A percentile compares a stretch with the other conserved stretches of the same genome.
Conservation (phyloP, 345 rosid species). For the Salix koriyanagi region DNA sequence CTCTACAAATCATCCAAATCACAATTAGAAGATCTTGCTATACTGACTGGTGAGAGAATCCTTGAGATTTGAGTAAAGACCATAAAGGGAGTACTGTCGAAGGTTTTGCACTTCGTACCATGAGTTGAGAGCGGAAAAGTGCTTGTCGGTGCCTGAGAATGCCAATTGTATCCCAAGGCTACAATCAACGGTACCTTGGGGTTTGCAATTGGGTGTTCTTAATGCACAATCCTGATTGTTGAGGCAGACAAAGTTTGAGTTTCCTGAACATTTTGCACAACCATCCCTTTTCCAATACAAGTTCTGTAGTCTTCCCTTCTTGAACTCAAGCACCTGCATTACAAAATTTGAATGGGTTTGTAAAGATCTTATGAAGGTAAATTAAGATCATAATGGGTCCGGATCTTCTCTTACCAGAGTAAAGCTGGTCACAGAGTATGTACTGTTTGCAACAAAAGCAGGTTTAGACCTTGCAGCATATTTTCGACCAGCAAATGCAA, state of each 20-base stretch:
- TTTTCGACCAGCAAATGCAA: slow-evolving; percentile 86
- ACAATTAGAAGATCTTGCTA: slow-evolving; percentile 48
- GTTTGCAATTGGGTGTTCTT: slow-evolving; percentile 58
- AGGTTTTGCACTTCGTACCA: slow-evolving; percentile 96
- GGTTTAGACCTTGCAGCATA: slow-evolving; percentile 92
- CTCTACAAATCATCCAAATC: not conserved
- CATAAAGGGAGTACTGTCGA: slow-evolving; percentile 85
- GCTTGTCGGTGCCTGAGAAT: slow-evolving; percentile 97
- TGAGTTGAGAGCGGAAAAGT: slow-evolving; percentile 69
- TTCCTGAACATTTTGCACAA: slow-evolving; percentile 69
- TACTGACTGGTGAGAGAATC: slow-evolving; percentile 69
- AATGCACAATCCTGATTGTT: slow-evolving; percentile 85
- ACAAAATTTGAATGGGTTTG: slow-evolving; percentile 1
- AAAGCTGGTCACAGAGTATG: slow-evolving; percentile 66
- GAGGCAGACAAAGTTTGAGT: slow-evolving; percentile 62
- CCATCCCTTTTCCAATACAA: slow-evolving; percentile 95
- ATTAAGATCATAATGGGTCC: not conserved
- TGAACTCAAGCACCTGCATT: slow-evolving; percentile 78
- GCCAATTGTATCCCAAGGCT: slow-evolving; percentile 93
- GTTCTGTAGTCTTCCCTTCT: slow-evolving; percentile 90
- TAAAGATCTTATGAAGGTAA: not conserved
- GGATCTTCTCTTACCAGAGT: slow-evolving; percentile 59
- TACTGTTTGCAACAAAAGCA: slow-evolving; percentile 53
- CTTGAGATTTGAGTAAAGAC: slow-evolving; percentile 74
- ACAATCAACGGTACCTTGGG: slow-evolving; percentile 70